Percentiles rank a stretch among this genome's conserved stretches.
These are phyloP conservation scores for Vaccinium macrocarpon DNA, from an alignment of 148 eudicot genomes.

Conservation along the genomic window DNA sequence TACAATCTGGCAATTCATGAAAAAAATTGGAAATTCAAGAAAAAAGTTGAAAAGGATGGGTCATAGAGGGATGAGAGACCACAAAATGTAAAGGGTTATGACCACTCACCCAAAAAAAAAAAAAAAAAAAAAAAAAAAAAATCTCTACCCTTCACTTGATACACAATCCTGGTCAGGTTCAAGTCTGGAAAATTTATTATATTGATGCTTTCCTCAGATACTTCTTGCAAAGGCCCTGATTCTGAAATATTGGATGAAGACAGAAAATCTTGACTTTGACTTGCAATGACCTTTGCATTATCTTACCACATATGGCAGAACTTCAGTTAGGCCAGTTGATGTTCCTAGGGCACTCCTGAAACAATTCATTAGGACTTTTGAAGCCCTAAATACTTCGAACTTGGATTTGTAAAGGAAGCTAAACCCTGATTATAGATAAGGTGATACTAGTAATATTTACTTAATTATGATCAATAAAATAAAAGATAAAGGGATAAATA, in stretches of 20 bases:
- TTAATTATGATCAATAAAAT: neutral
- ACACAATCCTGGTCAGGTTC: conserved; percentile 8
- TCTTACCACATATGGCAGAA: neutral
- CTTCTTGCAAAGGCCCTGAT: neutral
- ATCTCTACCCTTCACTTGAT: conserved; percentile 8
- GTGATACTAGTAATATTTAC: neutral
- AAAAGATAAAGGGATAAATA: neutral
- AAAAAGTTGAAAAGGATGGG: neutral
- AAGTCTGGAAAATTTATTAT: neutral
- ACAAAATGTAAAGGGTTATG: neutral
- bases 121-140: too few species aligned
- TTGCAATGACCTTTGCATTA: neutral
- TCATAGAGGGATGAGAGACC: neutral
- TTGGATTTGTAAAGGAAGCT: too few species aligned
- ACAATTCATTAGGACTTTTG: neutral
- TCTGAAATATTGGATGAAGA: neutral
- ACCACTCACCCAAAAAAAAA: neutral
- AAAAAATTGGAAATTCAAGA: neutral
- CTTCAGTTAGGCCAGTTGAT: neutral
- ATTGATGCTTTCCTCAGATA: neutral
- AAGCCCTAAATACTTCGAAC: neutral
- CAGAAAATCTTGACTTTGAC: too few species aligned
- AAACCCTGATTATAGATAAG: neutral
- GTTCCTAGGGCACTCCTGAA: too few species aligned
- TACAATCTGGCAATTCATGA: too few species aligned